A percentile compares a stretch with the other conserved stretches of the same genome.
Conservation (phyloP, 2,329 filamentous ascomycete species). For the Taxawa tesnikishii region DNA sequence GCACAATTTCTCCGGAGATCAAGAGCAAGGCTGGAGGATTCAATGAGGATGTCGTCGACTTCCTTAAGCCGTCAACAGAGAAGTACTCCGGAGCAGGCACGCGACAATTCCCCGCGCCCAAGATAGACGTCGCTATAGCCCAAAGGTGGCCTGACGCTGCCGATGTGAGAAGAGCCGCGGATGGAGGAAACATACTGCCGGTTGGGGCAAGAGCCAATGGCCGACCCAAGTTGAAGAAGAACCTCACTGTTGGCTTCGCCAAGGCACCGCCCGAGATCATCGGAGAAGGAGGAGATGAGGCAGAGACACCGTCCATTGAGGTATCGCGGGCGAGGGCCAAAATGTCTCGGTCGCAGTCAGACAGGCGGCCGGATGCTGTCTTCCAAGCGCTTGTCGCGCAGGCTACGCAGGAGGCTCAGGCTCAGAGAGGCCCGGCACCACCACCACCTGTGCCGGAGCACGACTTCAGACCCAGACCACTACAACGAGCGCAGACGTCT, state of each 20-base stretch:
- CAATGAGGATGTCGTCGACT: constrained; percentile 42
- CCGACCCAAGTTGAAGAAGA: constrained; percentile 44
- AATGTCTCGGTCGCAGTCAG: constrained; percentile 15
- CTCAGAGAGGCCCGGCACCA: background rate
- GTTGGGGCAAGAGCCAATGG: constrained; percentile 10
- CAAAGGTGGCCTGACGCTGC: constrained; percentile 39
- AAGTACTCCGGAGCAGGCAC: constrained; percentile 17
- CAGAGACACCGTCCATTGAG: constrained; percentile 57
- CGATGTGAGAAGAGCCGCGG: constrained; percentile 20
- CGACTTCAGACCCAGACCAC: constrained; percentile 7
- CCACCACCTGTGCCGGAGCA: constrained; percentile 1
- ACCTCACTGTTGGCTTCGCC: constrained; percentile 62
- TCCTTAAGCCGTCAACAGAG: constrained; percentile 42
- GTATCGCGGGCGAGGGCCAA: constrained; percentile 47
- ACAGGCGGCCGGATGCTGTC: constrained; percentile 11
- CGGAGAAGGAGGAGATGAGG: constrained; percentile 83
- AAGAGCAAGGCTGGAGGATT: too few relatives aligned
- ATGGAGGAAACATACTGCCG: constrained; percentile 11
- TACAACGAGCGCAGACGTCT: constrained; percentile 45
- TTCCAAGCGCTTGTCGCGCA: constrained; percentile 1
- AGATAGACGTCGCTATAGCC: constrained; percentile 37
- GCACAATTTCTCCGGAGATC: constrained; percentile 21
- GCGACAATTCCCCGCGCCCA: constrained; percentile 22
- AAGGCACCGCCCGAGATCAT: constrained; percentile 67
- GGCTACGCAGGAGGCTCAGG: background rate